Base-by-base conservation (phyloP, 2,329 filamentous ascomycete genomes). In the Zasmidium cellare region DNA sequence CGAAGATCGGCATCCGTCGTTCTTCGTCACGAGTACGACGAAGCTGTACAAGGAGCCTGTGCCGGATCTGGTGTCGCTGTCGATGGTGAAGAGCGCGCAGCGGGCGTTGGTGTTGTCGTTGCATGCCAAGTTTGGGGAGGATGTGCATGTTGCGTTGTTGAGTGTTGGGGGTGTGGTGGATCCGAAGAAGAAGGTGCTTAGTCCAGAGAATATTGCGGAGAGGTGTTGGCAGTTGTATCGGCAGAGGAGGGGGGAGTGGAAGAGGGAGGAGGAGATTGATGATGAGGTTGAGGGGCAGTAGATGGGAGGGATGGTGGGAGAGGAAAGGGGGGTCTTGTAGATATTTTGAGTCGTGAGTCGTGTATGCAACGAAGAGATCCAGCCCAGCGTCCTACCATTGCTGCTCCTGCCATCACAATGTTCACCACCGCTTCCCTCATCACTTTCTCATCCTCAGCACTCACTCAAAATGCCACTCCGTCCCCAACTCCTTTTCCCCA, bases 71-170 rank as follows among this genome's bases (percentile, higher is more conserved):
- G 79, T 84, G 19, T 79, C 78, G 0, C 69, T 84, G 5, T 81
- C 78, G 1, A 71, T 82, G 53, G 75, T 74, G 46, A 84, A 84
- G 64, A 78, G 80, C 1, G 75, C 80, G 0, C 81, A 84, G 71
- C 70, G 77, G 18, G 82, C 80, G 45, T 67, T 84, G 64, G 73
- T 81, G 9, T 69, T 79, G 56, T 78, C 73, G 16, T 68, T 84
- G 61, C 64, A 72, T 20, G 69, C 72, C 55, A 74, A 75, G 9
- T 82, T 77, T 55, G 62, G 63, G 11, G 66, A 73, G 51, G 75
- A 76, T 1, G 76, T 84, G 1, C 79, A 82, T 57, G 67, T 80
- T 18, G 81, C 76, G 0, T 64, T 83, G 18, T 67, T 84, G 2
- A 74, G 68, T 49, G 75, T 83, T 0, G 76, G 76, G 2, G 81